phyloP scores from a whole-genome alignment of 805 yeast species.

The Saturnispora gosingensis region DNA sequence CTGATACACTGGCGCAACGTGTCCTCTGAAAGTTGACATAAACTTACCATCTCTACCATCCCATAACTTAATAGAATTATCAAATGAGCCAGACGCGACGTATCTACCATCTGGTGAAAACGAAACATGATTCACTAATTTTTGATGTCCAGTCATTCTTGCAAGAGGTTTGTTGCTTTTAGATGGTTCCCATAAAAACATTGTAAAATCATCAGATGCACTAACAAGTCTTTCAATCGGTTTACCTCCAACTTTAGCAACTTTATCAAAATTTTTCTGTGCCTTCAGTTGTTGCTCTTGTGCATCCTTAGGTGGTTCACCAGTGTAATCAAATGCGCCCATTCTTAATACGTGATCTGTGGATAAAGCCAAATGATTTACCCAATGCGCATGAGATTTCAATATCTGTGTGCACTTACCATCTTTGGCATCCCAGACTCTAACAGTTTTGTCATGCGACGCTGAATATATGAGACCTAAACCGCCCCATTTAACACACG shows the following conservation, averaged over 20 bases:
- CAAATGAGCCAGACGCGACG: conserved; percentile 89
- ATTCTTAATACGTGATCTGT: conserved; percentile 82
- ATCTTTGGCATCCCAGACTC: conserved; percentile 76
- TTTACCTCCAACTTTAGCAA: conserved; percentile 48
- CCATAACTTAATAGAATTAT: conserved; percentile 93
- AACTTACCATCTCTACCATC: conserved; percentile 90
- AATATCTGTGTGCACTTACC: conserved; percentile 75
- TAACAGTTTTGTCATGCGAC: conserved; percentile 93
- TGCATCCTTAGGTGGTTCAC: conserved; percentile 33
- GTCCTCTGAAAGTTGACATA: conserved; percentile 86
- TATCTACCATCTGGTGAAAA: conserved; percentile 93
- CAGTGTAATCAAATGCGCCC: conserved; percentile 81
- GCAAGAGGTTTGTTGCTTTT: conserved; percentile 74
- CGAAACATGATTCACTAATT: conserved; percentile 88
- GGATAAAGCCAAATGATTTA: conserved; percentile 83
- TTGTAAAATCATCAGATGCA: conserved; percentile 95
- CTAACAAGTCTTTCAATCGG: conserved; percentile 75
- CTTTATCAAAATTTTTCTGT: conserved; percentile 48
- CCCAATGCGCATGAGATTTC: conserved; percentile 95
- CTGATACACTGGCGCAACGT: conserved; percentile 96
- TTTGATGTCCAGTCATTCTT: conserved; percentile 97
- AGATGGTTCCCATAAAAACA: conserved; percentile 94
- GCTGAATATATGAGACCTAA: conserved; percentile 73
- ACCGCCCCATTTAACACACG: conserved; percentile 98
- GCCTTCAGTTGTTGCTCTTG: conserved; percentile 48